Evolutionary conservation across 1,284 basidiomycete genomes (phyloP), one percentile per base, ranked within the genome.

Genomic region (Ceratobasidium sp.): DNA sequence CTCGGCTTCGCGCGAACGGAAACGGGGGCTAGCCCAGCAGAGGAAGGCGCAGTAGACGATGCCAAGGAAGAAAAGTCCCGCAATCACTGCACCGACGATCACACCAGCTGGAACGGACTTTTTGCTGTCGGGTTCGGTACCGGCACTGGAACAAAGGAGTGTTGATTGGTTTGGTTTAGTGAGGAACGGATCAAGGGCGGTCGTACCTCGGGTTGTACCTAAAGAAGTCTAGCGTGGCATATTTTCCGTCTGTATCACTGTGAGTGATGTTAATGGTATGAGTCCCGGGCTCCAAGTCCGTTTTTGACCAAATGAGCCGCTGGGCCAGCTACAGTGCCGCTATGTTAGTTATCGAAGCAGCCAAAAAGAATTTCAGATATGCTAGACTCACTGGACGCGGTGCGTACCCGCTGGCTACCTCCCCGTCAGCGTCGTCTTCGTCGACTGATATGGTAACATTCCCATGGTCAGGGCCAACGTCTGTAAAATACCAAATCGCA

Each of bases 251-350:
- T 0, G n/a, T 33, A 20, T 66, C 72, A 3, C 26, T 60, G 39
- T 76, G 72, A 6, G 72, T 66, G 51, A 76, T 76, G 13, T 76
- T 76, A 46, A 76, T 64, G 0, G 72, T 76, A 40, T 76, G 72
- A 15, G 72, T 76, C 2, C 72, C 72, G 4, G 61, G 28, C 15
- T 46, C 33, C 1, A 76, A 20, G 9, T 66, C 46, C 0, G 61
- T 66, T 42, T 66, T 76, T 3, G 28, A 49, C 72, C 72, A 76
- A 10, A 76, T 49, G 10, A 76, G 61, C 2, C 61, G 60, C 51
- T 76, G 72, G 40, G 33, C 60, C 23, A 76, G 56, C 72, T 76
- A 46, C 2, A 6, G 63, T 56, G 18, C 28, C n/a, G 42, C 26
- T 33, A 44, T 20, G 68, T 56, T 40, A 63, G 33, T 73, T 46